Evolutionary conservation across 2,329 filamentous ascomycete species (phyloP).

Genomic region (Fusarium nelsonii): DNA sequence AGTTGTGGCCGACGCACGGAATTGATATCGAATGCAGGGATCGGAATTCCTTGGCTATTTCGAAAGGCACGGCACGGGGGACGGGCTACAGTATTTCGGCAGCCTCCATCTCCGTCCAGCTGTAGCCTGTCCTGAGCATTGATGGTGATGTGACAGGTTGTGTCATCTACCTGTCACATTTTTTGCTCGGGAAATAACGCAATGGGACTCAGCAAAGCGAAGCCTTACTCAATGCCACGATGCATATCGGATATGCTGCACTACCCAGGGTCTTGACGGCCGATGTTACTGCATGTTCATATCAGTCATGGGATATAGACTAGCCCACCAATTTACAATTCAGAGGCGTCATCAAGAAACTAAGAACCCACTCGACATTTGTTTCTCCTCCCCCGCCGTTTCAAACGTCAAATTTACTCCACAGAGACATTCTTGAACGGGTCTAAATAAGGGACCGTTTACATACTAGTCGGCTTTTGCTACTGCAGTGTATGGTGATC

Average conservation of each 20-base stretch:
- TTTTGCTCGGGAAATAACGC: conserved; percentile 9
- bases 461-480: conserved; percentile 18
- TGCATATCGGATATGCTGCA: not conserved
- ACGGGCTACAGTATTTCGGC: conserved; percentile 5
- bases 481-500: conserved; percentile 26
- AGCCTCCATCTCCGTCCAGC: conserved; percentile 2
- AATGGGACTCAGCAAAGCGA: conserved; percentile 13
- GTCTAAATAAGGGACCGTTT: conserved; percentile 13
- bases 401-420: conserved; percentile 36
- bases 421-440: conserved; percentile 26
- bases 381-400: conserved; percentile 37
- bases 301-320: conserved; percentile 18
- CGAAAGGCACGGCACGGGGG: not conserved
- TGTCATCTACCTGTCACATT: conserved; percentile 8
- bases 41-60: not conserved
- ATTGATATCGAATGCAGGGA: not conserved
- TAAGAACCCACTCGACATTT: conserved; percentile 2
- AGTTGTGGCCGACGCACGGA: not conserved
- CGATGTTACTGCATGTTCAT: conserved; percentile 29
- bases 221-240: not conserved
- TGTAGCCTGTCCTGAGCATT: not conserved
- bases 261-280: conserved; percentile 11
- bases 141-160: not conserved
- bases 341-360: conserved; percentile 12
- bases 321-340: conserved; percentile 15